phyloP scores from a whole-genome alignment of 768 basidiomycete species.

The Termitomyces sp. region DNA sequence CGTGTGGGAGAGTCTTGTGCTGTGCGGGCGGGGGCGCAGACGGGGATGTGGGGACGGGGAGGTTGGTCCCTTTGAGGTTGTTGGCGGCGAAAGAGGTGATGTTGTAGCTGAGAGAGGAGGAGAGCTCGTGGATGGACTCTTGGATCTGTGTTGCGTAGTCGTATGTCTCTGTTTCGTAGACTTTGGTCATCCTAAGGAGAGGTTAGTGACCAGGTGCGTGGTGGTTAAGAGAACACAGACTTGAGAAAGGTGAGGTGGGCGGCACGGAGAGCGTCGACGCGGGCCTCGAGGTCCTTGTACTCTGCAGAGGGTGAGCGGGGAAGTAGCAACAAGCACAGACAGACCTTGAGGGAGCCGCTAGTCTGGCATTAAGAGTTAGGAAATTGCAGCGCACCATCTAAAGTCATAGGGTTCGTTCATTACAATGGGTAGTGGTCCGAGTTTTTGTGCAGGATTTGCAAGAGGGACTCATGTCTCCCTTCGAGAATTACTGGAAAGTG shows the following conservation, averaged over 20 bases:
- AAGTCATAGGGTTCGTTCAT: too few species aligned
- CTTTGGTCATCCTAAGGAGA: constrained; percentile 71
- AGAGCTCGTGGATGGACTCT: constrained; percentile 74
- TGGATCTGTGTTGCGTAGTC: constrained; percentile 90
- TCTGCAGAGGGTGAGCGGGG: constrained; percentile 36
- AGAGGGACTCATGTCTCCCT: too few species aligned
- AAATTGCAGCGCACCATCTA: too few species aligned
- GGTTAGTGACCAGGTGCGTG: too few species aligned
- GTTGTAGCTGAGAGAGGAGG: constrained; percentile 67
- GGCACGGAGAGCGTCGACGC: constrained; percentile 86
- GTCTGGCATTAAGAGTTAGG: too few species aligned
- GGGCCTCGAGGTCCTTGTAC: constrained; percentile 93
- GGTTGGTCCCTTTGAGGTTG: constrained; percentile 86
- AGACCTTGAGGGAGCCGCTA: too few species aligned
- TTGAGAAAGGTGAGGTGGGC: constrained; percentile 79
- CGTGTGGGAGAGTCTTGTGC: constrained; percentile 98
- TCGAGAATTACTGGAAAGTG: too few species aligned
- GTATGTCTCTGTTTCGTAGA: constrained; percentile 85
- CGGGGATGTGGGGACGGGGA: constrained; percentile 67
- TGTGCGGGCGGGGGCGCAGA: constrained; percentile 52
- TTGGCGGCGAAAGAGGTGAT: constrained; percentile 83
- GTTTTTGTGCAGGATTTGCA: too few species aligned
- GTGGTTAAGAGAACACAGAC: constrained; percentile 36
- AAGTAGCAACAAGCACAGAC: constrained; percentile 7
- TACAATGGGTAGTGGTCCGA: too few species aligned